A percentile compares a stretch with the other conserved stretches of the same genome.
phyloP scores from a whole-genome alignment of 2,329 filamentous ascomycete species.

The Daldinia sp. region DNA sequence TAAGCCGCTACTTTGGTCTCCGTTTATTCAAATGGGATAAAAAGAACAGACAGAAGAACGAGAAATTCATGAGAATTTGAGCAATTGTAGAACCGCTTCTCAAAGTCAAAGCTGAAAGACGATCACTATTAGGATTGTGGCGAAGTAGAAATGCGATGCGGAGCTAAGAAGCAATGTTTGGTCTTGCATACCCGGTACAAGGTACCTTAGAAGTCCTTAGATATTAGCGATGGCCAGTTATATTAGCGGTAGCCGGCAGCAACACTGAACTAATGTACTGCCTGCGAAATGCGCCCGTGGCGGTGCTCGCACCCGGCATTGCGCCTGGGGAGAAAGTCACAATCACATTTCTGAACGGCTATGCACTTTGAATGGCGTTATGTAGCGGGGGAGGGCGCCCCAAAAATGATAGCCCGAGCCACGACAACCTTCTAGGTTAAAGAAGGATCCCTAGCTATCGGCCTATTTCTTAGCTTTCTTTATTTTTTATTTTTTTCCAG shows the following conservation, averaged over 20 bases:
- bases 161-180: background rate
- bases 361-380: background rate
- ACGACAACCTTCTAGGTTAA: too few relatives aligned
- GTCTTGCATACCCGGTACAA: background rate
- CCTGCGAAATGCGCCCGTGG: background rate
- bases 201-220: background rate
- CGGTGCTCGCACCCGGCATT: background rate
- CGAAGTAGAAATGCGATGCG: conserved; percentile 24
- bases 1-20: background rate
- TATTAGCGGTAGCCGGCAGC: too few relatives aligned
- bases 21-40: background rate
- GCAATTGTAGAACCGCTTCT: background rate
- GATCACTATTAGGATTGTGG: conserved; percentile 24
- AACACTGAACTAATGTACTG: background rate
- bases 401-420: too few relatives aligned
- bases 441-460: too few relatives aligned
- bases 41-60: too few relatives aligned
- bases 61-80: conserved; percentile 1
- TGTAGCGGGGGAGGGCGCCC: too few relatives aligned
- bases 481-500: too few relatives aligned
- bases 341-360: too few relatives aligned
- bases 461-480: too few relatives aligned
- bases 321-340: background rate
- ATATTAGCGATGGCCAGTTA: background rate
- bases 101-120: conserved; percentile 25